Evolutionary conservation across 2,329 filamentous ascomycete genomes (phyloP).

Genomic region (Fusarium nisikadoi): DNA sequence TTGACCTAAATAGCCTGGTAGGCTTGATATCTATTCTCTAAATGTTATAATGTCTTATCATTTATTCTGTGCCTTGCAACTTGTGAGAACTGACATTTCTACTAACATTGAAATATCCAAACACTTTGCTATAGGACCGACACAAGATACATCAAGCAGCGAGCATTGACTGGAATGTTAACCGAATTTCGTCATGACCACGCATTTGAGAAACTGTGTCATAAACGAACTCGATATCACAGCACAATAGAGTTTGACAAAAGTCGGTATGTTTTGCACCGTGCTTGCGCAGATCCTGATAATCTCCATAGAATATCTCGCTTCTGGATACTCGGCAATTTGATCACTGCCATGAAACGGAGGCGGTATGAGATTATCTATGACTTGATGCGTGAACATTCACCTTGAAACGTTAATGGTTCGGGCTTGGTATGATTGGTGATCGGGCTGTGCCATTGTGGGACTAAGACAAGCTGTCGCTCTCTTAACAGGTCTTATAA

Average conservation of each 20-base stretch:
- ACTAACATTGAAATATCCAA: neutral
- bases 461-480: neutral
- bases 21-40: conserved; percentile 28
- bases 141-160: too few relatives aligned
- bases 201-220: neutral
- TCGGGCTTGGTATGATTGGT: neutral
- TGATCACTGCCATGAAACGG: neutral
- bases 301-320: neutral
- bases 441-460: neutral
- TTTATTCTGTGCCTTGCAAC: neutral
- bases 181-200: neutral
- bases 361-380: neutral
- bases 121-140: neutral
- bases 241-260: neutral
- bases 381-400: neutral
- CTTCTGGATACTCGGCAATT: neutral
- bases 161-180: neutral
- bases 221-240: neutral
- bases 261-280: neutral
- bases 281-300: neutral
- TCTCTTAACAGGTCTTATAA: neutral
- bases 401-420: conserved; percentile 8
- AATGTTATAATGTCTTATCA: conserved; percentile 15
- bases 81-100: neutral
- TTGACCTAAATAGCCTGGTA: conserved; percentile 36